Base-by-base conservation (phyloP, 23 red algal genomes). In the Gracilaria vermiculophylla region DNA sequence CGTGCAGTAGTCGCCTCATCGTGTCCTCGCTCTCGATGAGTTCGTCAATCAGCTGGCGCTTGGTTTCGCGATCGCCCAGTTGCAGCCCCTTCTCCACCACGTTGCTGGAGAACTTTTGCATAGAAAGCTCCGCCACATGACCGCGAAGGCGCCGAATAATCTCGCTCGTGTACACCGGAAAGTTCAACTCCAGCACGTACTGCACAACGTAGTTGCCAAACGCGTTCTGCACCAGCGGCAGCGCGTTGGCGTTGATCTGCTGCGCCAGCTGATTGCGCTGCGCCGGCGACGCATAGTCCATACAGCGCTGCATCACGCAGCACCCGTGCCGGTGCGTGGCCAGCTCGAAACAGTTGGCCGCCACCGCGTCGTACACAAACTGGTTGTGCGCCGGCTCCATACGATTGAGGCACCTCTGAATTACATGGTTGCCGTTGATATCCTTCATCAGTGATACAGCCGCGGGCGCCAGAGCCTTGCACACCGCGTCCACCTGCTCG, bases 151-250 rank as follows among this genome's bases (percentile, higher is more conserved):
- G 95, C n/a, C 82, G 42, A 77, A 98, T 80, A 19, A 98, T 95
- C 20, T 82, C 85, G 19, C 41, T 49, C 67, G 90, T 95, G 80
- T 98, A 98, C 19, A 54, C 67, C 2, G 86, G 57, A 58, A 93
- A 77, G 34, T 94, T 92, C 40, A 98, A 31, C 14, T 98, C 91
- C 53, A 98, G 69, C 25, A 98, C 92, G 53, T 98, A 98, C 61
- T 98, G 96, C 31, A 98, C 91, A 3, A 98, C 96, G 78, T 98
- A 98, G 76, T 98, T 98, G 14, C 92, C 92, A 79, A 93, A 98
- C 28, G 92, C 78, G 82, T 98, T 94, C 40, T 92, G 87, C 48
- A 98, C 92, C 15, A 98, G 78, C 20, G 89, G 77, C 33, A 93
- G 69, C 32, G 96, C 92, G 40, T 90, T 85, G 19, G 76, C 77